Percentiles rank a stretch among this genome's conserved stretches.
These are phyloP conservation scores for Diaporthe sp. DNA, from an alignment of 2,329 filamentous ascomycete species.

Conservation along the genomic window DNA sequence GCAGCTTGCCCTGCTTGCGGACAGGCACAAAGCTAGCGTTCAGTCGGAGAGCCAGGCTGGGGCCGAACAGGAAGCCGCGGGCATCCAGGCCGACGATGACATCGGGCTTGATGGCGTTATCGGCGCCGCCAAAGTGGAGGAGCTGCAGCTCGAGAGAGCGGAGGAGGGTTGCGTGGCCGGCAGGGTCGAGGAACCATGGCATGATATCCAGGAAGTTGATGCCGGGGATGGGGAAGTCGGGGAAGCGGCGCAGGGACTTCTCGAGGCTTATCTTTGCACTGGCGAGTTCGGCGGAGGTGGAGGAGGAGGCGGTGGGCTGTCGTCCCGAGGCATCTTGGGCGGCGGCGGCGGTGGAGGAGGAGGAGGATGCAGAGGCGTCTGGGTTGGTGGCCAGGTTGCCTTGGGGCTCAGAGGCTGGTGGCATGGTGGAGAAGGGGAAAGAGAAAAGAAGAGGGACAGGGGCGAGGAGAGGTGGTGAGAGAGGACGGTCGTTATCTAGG, in stretches of 20 bases:
- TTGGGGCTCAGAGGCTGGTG: conserved; percentile 48
- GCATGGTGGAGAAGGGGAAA: conserved; percentile 53
- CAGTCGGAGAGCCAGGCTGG: conserved; percentile 85
- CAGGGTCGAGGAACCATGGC: conserved; percentile 88
- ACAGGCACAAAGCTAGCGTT: conserved; percentile 92
- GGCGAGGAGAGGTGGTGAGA: conserved; percentile 48
- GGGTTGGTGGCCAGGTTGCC: conserved; percentile 51
- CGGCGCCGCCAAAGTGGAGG: conserved; percentile 60
- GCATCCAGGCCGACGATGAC: conserved; percentile 95
- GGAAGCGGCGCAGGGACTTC: conserved; percentile 83
- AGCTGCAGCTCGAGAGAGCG: conserved; percentile 89
- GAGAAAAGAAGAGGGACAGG: conserved; percentile 47
- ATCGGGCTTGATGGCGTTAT: conserved; percentile 76
- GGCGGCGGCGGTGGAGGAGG: conserved; percentile 50
- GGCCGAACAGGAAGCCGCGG: conserved; percentile 95
- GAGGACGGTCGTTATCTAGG: conserved; percentile 48
- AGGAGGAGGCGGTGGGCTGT: conserved; percentile 73
- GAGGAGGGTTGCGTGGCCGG: conserved; percentile 82
- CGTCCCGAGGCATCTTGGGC: conserved; percentile 72
- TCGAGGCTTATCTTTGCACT: conserved; percentile 79
- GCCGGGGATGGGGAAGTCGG: conserved; percentile 91
- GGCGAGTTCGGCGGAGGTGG: conserved; percentile 76
- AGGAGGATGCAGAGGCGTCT: conserved; percentile 53
- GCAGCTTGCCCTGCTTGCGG: conserved; percentile 95
- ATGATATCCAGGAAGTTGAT: conserved; percentile 99